Evolutionary conservation across 108 stramenopile species (phyloP), one percentile per base, ranked within the genome.

Genomic region (Cyclotella atomus): DNA sequence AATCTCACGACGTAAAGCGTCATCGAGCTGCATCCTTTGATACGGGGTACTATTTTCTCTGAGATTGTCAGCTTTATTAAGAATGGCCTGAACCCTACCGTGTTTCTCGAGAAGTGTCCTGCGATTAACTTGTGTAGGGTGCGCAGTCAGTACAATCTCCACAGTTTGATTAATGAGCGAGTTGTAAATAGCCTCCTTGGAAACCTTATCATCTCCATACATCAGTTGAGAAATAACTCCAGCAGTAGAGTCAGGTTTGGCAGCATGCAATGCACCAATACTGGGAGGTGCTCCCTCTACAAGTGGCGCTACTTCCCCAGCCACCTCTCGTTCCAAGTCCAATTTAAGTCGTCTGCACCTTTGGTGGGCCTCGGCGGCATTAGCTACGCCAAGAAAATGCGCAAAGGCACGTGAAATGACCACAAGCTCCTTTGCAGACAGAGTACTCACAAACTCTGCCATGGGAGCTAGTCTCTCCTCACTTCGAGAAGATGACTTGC

Each of bases 101-200:
- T 95, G 90, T 67, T 95, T 95, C 49, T 90, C 85, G 28, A 98
- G 79, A 56, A 96, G 79, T 0, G 97, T 97, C 34, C 97, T 87
- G 21, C 98, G 92, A 81, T 99, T 97, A 56, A 99, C 95, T 85
- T 99, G 97, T 21, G 98, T 98, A 2, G 98, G 98, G 62, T 99
- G 98, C 10, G 98, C 98, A 16, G 98, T 99, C 49, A 99, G 76
- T 9, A 99, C 97, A 19, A 98, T 78, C 68, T 99, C 98, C 8
- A 94, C 91, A 49, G 85, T 80, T 66, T 99, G 98, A 20, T 54
- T 83, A 52, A 83, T 69, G 10, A 98, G 68, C 16, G 92, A 84
- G 19, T 96, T 81, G 75, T 65, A 94, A 25, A 97, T 73, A 52
- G 85, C 86, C 10, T 95, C 84, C 38, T 68, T 69, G 52, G 54